phyloP scores from a whole-genome alignment of 768 basidiomycete species.

The Chlorophyllum brunneum region DNA sequence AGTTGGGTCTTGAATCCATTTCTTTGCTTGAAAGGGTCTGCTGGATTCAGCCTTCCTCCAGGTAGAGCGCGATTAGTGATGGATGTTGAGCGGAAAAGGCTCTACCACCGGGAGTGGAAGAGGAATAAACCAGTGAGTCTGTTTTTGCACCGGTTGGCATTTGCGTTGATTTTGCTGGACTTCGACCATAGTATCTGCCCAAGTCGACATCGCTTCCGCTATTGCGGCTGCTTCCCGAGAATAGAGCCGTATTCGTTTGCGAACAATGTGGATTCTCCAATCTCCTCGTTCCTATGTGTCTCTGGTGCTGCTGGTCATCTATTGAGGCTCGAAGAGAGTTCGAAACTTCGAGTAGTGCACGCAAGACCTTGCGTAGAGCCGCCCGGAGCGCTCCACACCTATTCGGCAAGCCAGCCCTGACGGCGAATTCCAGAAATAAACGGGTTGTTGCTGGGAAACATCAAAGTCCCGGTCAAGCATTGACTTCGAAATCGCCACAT shows the following conservation, averaged over 20 bases:
- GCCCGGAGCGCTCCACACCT: conserved; percentile 7
- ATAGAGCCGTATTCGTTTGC: conserved; percentile 2
- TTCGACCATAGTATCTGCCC: neutral
- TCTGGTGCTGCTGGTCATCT: conserved; percentile 9
- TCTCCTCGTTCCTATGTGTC: neutral
- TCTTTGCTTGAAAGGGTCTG: neutral
- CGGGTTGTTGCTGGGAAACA: neutral
- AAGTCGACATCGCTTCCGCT: conserved; percentile 9
- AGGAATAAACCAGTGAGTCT: conserved; percentile 3
- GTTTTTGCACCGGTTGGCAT: neutral
- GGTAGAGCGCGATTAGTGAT: neutral
- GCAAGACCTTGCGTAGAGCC: neutral
- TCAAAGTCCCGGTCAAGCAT: neutral
- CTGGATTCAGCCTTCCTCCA: conserved; percentile 5
- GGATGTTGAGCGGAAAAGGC: conserved; percentile 2
- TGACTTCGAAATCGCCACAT: neutral
- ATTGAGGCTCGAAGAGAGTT: conserved; percentile 1
- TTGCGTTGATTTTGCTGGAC: neutral
- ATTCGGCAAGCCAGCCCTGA: neutral
- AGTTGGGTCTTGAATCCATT: neutral
- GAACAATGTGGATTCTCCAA: conserved; percentile 9
- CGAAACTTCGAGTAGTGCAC: neutral
- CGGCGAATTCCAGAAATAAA: neutral
- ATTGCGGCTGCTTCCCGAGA: conserved; percentile 1
- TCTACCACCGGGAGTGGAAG: conserved; percentile 5